Conservation (phyloP, 305 asterid genomes). For the Rubia tinctorum region DNA sequence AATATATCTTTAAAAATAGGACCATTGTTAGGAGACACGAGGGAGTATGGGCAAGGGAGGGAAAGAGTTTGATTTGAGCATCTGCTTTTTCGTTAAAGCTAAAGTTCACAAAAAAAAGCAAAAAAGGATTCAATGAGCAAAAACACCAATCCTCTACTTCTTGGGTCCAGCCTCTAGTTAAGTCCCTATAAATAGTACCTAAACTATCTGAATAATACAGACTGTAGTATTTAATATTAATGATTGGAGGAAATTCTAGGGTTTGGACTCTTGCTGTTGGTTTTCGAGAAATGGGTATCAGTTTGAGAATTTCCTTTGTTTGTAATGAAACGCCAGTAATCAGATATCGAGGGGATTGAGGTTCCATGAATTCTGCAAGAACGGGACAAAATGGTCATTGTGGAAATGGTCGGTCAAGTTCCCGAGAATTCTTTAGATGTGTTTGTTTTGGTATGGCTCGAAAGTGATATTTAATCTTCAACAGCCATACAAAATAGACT, state of each 20-base stretch:
- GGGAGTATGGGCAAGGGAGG: too few relatives aligned
- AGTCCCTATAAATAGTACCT: background rate
- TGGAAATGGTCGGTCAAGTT: constrained; percentile 13
- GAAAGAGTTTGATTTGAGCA: background rate
- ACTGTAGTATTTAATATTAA: constrained; percentile 15
- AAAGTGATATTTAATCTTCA: constrained; percentile 11
- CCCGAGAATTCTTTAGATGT: constrained; percentile 15
- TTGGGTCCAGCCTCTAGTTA: background rate
- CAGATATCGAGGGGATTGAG: constrained; percentile 8
- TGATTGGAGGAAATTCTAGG: constrained; percentile 35
- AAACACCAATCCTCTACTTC: background rate
- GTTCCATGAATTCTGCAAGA: background rate
- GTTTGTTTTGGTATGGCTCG: background rate
- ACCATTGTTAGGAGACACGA: too few relatives aligned
- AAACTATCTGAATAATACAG: background rate
- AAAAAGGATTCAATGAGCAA: background rate
- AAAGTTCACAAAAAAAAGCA: background rate
- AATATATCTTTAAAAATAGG: too few relatives aligned
- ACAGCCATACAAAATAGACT: constrained; percentile 9
- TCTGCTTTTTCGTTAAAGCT: background rate
- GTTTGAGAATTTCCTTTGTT: constrained; percentile 16
- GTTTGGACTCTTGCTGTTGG: constrained; percentile 54
- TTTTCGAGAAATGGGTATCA: constrained; percentile 33
- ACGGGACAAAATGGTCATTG: constrained; percentile 19
- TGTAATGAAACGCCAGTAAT: constrained; percentile 12